Base-by-base conservation (phyloP, 2,329 filamentous ascomycete species). In the Ophiobolus disseminans region DNA sequence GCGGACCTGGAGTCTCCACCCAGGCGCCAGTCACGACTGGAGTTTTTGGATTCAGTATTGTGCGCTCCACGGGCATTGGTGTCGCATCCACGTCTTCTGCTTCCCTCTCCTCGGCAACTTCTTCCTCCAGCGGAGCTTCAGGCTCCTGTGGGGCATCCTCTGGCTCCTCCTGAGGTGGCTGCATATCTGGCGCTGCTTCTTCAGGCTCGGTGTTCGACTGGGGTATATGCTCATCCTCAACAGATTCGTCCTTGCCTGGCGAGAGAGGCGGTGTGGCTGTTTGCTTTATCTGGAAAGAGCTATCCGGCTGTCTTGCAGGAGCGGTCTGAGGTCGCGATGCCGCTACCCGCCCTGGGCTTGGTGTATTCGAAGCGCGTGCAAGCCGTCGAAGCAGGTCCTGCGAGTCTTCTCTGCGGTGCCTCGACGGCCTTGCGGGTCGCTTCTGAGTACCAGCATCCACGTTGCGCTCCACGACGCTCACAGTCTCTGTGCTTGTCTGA, bases 11-110 rank as follows among this genome's bases (percentile, higher is more conserved):
- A 3, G 78, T 80, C 32, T 79, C 77, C 23, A 79, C 62, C 78
- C 78, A 80, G 19, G 73, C 78, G 19, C 78, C 78, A 36, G 73
- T 78, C 5, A 79, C 76, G 2, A 74, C 59, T 10, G 78, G 77
- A 3, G 77, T 79, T 46, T 76, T 76, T 5, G 69, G 59, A 14
- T 65, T 56, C 6, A 65, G 36, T 20, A 57, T 34, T 3, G 63
- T 47, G 5, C 41, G 60, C 17, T 65, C 58, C 19, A 48, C 43
- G 19, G 68, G 65, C 40, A 66, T 55, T 14, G 70, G 68, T 16
- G 68, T 73, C 5, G 55, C 58, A 37, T 70, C 62, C 8, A 62
- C 36, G 1, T 61, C 54, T 22, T 36, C 47, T 17, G 42, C 16
- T 20, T 50, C 45, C 16, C 34, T 13, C 41, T 51, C 42, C 39